Conservation (phyloP, 306 rosid genomes). For the Corylus americana region DNA sequence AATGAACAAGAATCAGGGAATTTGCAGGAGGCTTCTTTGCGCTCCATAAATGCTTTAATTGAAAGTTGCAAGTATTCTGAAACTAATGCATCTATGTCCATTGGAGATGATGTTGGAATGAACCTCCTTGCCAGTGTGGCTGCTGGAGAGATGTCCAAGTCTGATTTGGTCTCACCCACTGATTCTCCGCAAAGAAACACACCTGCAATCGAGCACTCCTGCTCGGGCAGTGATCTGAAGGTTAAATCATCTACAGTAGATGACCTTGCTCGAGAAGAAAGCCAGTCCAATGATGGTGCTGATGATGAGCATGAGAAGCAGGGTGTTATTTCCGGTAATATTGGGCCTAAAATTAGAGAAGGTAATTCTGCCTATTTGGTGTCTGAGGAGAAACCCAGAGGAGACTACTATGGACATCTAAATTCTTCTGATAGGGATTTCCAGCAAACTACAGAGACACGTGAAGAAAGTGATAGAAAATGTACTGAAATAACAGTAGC, state of each 20-base stretch:
- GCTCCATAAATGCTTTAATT: conserved; percentile 74
- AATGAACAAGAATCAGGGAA: conserved; percentile 45
- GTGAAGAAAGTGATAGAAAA: conserved; percentile 31
- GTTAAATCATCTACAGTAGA: conserved; percentile 32
- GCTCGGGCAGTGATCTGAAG: conserved; percentile 38
- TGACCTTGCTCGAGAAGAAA: conserved; percentile 34
- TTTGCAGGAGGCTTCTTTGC: conserved; percentile 64
- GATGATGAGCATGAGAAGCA: conserved; percentile 2
- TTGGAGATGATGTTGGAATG: conserved; percentile 81
- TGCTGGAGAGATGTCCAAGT: conserved; percentile 69
- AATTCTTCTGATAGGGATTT: conserved; percentile 25
- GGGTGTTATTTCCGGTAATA: not conserved
- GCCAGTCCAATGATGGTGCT: conserved; percentile 25
- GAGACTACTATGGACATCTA: conserved; percentile 21
- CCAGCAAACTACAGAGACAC: conserved; percentile 31
- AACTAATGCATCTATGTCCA: conserved; percentile 37
- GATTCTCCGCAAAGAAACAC: conserved; percentile 60
- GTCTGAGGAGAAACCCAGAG: conserved; percentile 16
- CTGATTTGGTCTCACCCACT: conserved; percentile 50
- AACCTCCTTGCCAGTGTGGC: conserved; percentile 95
- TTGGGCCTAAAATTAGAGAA: not conserved
- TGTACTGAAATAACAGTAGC: conserved; percentile 28
- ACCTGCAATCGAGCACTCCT: conserved; percentile 42
- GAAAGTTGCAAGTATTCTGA: conserved; percentile 85
- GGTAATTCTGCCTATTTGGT: not conserved